Evolutionary conservation across 1,139 yeast species (phyloP).

Genomic region (Saccharomycopsis phalli): DNA sequence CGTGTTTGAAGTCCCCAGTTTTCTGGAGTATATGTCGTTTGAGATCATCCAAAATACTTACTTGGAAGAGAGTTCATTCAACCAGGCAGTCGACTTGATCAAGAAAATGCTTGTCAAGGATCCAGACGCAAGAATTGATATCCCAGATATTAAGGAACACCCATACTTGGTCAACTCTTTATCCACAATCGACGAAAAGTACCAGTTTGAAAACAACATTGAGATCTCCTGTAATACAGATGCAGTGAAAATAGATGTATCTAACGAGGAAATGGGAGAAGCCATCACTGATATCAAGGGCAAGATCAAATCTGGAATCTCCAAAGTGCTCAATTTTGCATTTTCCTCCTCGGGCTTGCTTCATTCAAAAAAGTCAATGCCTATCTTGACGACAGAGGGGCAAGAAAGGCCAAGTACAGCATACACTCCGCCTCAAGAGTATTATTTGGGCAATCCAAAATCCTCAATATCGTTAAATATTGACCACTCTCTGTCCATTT

Average conservation of each 20-base stretch:
- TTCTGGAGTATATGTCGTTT: constrained; percentile 31
- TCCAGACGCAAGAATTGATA: constrained; percentile 59
- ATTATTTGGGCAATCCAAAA: constrained; percentile 4
- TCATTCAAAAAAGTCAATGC: background rate
- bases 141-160: constrained; percentile 68
- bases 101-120: constrained; percentile 58
- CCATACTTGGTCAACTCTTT: constrained; percentile 66
- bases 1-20: constrained; percentile 52
- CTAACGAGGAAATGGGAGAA: constrained; percentile 58
- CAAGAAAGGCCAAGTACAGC: constrained; percentile 5
- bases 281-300: constrained; percentile 79
- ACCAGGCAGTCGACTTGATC: constrained; percentile 59
- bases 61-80: constrained; percentile 42
- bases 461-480: constrained; percentile 6
- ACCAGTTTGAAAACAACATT: constrained; percentile 17
- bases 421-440: constrained; percentile 15
- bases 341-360: constrained; percentile 24
- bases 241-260: constrained; percentile 42
- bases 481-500: background rate
- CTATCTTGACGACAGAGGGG: constrained; percentile 19
- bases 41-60: constrained; percentile 26
- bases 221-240: constrained; percentile 1
- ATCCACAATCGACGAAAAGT: constrained; percentile 32
- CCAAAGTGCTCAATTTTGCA: constrained; percentile 43
- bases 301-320: constrained; percentile 50